Base-by-base conservation (phyloP, 805 yeast species). In the Sugiyamaella americana region DNA sequence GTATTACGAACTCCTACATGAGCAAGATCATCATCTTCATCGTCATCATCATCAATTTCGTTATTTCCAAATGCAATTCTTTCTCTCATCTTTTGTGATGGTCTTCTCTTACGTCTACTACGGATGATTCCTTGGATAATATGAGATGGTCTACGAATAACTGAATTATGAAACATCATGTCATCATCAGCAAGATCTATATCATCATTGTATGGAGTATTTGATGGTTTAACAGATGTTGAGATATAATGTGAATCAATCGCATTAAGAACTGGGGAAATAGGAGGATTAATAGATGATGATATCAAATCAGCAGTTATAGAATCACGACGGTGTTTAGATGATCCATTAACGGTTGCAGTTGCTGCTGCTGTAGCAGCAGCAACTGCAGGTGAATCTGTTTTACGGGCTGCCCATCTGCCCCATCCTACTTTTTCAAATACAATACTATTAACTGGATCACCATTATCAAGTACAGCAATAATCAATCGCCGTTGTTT, bases 391-490 rank as follows among this genome's bases (percentile, higher is more conserved):
- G 40, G 46, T 2, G 41, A 22, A 21, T 34, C 43, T 10, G n/a
- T 64, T 62, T 17, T 67, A 78, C 80, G 74, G 2, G 89, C 94
- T 20, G 84, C 84, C 98, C 98, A 89, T 63, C 89, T 94, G 50
- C 98, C 98, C 98, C 98, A 89, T 19, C 97, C 96, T 26, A 89
- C 87, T 67, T 89, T 89, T 59, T 87, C 95, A 67, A 89, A 89
- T 22, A 49, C 48, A 4, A 62, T 62, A 48, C 75, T 73, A 47
- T 78, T 81, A 37, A 64, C 69, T 1, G 72, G 55, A 57, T 80
- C 86, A 21, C 56, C 54, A 53, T 78, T 75, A 56, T 87, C 96
- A 66, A 89, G 75, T 35, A 89, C 93, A 11, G 88, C 80, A 82
- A 89, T 89, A 24, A 89, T 89, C 48, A 89, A 74, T 50, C 97